These are phyloP conservation scores for Choiromyces venosus DNA, from an alignment of 495 filamentous ascomycete species.

Conservation along the genomic window DNA sequence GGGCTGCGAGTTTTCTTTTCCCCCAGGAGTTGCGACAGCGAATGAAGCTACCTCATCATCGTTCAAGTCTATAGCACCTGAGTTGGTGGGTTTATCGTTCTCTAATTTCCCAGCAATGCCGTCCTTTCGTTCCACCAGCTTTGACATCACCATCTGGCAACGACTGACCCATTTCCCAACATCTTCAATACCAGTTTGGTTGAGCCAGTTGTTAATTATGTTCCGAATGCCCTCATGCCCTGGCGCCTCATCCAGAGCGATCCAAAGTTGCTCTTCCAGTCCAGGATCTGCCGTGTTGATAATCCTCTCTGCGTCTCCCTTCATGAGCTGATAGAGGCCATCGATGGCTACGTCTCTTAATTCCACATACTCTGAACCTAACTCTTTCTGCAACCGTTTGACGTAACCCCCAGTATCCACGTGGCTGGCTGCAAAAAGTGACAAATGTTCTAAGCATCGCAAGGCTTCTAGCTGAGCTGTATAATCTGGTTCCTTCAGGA, in stretches of 20 bases:
- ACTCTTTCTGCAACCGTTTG: slow-evolving; percentile 67
- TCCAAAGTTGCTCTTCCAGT: slow-evolving; percentile 88
- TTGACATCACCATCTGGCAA: slow-evolving; percentile 82
- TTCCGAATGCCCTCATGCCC: slow-evolving; percentile 69
- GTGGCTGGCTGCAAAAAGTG: slow-evolving; percentile 81
- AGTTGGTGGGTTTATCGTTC: slow-evolving; percentile 46
- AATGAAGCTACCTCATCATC: slow-evolving; percentile 98
- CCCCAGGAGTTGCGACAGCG: slow-evolving; percentile 62
- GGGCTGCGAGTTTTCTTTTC: slow-evolving; percentile 58
- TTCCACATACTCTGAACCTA: slow-evolving; percentile 59
- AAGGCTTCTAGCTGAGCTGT: slow-evolving; percentile 72
- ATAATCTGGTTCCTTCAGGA: slow-evolving; percentile 69
- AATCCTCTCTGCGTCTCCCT: slow-evolving; percentile 75
- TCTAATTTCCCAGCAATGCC: slow-evolving; percentile 43
- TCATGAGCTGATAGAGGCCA: slow-evolving; percentile 90
- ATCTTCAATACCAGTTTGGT: slow-evolving; percentile 73
- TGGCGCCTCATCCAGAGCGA: slow-evolving; percentile 71
- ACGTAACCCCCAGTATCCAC: slow-evolving; percentile 81
- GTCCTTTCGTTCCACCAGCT: slow-evolving; percentile 61
- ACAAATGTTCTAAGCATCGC: slow-evolving; percentile 81
- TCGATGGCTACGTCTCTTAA: slow-evolving; percentile 77
- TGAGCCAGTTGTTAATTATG: slow-evolving; percentile 84
- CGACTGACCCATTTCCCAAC: slow-evolving; percentile 78
- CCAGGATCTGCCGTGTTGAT: slow-evolving; percentile 64
- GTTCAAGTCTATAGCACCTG: slow-evolving; percentile 64